A percentile compares a stretch with the other conserved stretches of the same genome.
Evolutionary conservation across 345 rosid genomes (phyloP).

Genomic region (Carallia pectinifolia): DNA sequence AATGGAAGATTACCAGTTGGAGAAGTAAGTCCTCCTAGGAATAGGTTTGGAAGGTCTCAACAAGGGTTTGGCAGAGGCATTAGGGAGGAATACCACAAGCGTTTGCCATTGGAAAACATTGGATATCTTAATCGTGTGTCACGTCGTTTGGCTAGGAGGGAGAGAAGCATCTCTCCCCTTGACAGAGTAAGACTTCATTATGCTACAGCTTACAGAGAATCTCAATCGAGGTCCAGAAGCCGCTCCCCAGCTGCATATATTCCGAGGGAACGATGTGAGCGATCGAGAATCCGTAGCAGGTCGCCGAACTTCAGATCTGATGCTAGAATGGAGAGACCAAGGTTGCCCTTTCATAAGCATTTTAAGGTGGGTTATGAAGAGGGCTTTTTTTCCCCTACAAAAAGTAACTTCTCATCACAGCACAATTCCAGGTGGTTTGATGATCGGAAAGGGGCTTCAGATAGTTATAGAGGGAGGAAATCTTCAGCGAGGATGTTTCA

Average conservation of each 20-base stretch:
- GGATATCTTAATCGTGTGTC: conserved; percentile 36
- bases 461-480: conserved; percentile 38
- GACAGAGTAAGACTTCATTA: conserved; percentile 30
- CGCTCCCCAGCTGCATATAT: conserved; percentile 39
- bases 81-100: conserved; percentile 35
- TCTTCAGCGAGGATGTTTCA: conserved; percentile 33
- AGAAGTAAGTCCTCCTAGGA: conserved; percentile 37
- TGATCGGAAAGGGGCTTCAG: conserved; percentile 32
- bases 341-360: conserved; percentile 45
- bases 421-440: conserved; percentile 35
- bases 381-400: conserved; percentile 36
- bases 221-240: conserved; percentile 46
- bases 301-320: conserved; percentile 41
- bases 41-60: conserved; percentile 38
- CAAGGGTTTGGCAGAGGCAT: conserved; percentile 24
- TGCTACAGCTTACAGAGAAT: conserved; percentile 25
- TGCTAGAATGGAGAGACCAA: conserved; percentile 33
- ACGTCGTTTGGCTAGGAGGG: conserved; percentile 37
- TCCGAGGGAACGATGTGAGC: conserved; percentile 34
- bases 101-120: conserved; percentile 20
- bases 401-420: conserved; percentile 30
- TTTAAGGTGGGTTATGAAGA: conserved; percentile 36
- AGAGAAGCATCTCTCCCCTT: conserved; percentile 43
- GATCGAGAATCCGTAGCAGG: conserved; percentile 38
- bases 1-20: conserved; percentile 23